Percentiles rank a stretch among this genome's conserved stretches.
These are phyloP conservation scores for Pichia occidentalis DNA, from an alignment of 805 yeast species.

Conservation along the genomic window DNA sequence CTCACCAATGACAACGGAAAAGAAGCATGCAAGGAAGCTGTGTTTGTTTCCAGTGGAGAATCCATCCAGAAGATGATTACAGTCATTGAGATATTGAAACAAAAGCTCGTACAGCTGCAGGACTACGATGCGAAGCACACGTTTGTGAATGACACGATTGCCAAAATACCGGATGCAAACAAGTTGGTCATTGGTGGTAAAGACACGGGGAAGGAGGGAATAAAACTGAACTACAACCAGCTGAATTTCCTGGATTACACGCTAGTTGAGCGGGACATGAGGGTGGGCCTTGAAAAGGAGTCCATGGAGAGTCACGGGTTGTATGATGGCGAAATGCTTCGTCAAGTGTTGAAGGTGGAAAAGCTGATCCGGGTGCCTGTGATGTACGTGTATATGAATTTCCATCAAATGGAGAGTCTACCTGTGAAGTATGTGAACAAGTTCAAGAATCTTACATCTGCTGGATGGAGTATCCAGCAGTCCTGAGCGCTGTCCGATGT, in stretches of 20 bases:
- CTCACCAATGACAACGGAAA: neutral
- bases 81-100: conserved; percentile 27
- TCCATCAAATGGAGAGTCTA: conserved; percentile 8
- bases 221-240: conserved; percentile 15
- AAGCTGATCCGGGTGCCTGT: conserved; percentile 19
- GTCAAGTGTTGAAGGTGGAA: conserved; percentile 12
- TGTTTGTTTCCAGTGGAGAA: conserved; percentile 17
- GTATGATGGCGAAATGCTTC: neutral
- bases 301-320: neutral
- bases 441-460: conserved; percentile 9
- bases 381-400: conserved; percentile 21
- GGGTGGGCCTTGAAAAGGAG: conserved; percentile 2
- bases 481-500: neutral
- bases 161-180: conserved; percentile 11
- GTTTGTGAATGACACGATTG: conserved; percentile 14
- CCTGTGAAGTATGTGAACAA: conserved; percentile 6
- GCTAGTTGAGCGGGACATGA: conserved; percentile 5
- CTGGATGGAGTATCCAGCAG: conserved; percentile 19
- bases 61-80: conserved; percentile 27
- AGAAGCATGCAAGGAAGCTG: neutral
- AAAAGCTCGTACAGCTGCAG: conserved; percentile 15
- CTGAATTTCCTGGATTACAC: conserved; percentile 22
- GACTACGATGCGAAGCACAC: neutral
- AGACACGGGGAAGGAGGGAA: conserved; percentile 1
- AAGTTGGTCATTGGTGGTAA: conserved; percentile 4